Evolutionary conservation across 192 early-diverging fungal species (phyloP).

Genomic region (Entomortierella chlamydospora): DNA sequence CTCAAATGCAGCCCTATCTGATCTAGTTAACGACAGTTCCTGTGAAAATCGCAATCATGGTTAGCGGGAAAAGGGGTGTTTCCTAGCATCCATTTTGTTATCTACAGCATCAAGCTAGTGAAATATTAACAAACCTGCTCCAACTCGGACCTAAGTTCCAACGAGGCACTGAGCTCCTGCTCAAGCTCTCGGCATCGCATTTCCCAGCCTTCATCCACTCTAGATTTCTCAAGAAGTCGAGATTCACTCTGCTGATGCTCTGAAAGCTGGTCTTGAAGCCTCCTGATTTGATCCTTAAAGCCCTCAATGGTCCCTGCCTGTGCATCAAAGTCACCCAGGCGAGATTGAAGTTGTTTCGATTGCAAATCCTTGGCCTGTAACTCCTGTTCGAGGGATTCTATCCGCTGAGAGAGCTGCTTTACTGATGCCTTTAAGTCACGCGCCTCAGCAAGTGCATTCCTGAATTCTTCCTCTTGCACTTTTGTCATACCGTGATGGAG

Average conservation of each 20-base stretch:
- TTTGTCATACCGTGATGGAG: slow-evolving; percentile 58
- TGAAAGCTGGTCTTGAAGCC: slow-evolving; percentile 13
- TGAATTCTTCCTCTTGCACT: slow-evolving; percentile 49
- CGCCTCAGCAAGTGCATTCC: slow-evolving; percentile 33
- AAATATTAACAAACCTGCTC: slow-evolving; percentile 21
- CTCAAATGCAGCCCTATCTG: slow-evolving; percentile 24
- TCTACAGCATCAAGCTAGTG: no score
- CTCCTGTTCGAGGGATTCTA: slow-evolving; percentile 14
- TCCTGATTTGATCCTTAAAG: slow-evolving; percentile 32
- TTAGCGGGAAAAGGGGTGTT: not conserved
- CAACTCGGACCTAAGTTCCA: slow-evolving; percentile 25
- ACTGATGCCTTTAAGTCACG: slow-evolving; percentile 9
- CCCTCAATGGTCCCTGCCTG: slow-evolving; percentile 20
- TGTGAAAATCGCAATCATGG: not conserved
- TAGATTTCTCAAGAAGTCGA: slow-evolving; percentile 26
- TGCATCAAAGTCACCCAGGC: slow-evolving; percentile 5
- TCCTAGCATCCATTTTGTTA: no score
- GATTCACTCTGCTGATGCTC: slow-evolving; percentile 33
- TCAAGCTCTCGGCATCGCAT: slow-evolving; percentile 29
- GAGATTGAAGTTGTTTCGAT: slow-evolving; percentile 12
- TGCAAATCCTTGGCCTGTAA: slow-evolving; percentile 13
- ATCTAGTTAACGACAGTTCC: slow-evolving; percentile 16
- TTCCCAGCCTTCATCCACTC: slow-evolving; percentile 41
- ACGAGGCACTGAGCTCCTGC: slow-evolving; percentile 25
- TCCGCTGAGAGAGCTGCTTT: slow-evolving; percentile 11